Percentiles rank a stretch among this genome's conserved stretches.
Conservation (phyloP, 2,329 filamentous ascomycete genomes). For the Pseudocercospora crystallina region DNA sequence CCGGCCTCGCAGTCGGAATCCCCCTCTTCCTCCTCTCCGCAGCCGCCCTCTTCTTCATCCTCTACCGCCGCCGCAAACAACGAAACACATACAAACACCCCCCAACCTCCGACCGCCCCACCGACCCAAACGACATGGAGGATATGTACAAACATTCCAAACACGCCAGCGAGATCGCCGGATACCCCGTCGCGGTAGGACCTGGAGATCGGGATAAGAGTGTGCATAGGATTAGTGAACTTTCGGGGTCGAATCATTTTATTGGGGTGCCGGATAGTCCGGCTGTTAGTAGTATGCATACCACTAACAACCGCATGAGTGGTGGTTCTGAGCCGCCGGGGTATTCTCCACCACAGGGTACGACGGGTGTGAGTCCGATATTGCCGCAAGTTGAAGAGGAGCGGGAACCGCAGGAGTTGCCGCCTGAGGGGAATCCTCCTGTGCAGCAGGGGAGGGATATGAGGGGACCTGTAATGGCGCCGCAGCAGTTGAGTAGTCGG, state of each 20-base stretch:
- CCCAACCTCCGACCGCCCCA: constrained; percentile 11
- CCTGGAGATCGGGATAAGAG: constrained; percentile 5
- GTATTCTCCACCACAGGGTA: neutral
- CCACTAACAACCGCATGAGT: neutral
- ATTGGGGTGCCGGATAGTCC: neutral
- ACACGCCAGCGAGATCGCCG: constrained; percentile 13
- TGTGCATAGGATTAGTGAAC: constrained; percentile 11
- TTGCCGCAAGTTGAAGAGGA: constrained; percentile 5
- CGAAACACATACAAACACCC: constrained; percentile 2
- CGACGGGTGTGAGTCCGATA: neutral
- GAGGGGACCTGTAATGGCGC: neutral
- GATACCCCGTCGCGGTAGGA: constrained; percentile 7
- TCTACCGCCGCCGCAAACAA: constrained; percentile 12
- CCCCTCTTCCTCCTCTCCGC: constrained; percentile 4
- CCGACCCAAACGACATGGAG: constrained; percentile 4
- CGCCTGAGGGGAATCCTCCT: constrained; percentile 12
- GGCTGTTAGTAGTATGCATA: constrained; percentile 6
- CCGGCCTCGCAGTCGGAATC: constrained; percentile 12
- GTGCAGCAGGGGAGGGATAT: neutral
- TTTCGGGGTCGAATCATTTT: constrained; percentile 12
- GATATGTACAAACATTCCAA: constrained; percentile 18
- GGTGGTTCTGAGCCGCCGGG: constrained; percentile 1
- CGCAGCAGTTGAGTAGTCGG: neutral
- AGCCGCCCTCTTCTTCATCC: constrained; percentile 2
- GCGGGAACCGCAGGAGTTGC: constrained; percentile 13